Evolutionary conservation across 2,329 filamentous ascomycete species (phyloP).

Genomic region (Elsinoe fawcettii): DNA sequence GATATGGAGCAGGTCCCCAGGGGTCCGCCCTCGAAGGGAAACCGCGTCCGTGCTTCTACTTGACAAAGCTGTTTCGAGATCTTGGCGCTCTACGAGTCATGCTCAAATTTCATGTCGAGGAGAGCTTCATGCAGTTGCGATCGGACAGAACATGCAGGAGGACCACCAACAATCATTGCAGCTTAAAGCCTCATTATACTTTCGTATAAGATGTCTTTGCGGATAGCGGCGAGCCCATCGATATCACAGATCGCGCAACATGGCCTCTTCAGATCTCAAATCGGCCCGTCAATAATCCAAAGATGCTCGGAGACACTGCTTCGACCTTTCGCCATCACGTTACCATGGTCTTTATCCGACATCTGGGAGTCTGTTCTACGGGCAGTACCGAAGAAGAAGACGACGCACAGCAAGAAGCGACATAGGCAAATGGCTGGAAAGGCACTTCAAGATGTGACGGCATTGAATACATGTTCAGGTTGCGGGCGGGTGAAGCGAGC

Average conservation of each 20-base stretch:
- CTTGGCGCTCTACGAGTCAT: slow-evolving; percentile 12
- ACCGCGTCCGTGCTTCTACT: not conserved
- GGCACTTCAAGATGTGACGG: slow-evolving; percentile 81
- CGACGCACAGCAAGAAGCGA: slow-evolving; percentile 90
- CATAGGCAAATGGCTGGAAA: slow-evolving; percentile 94
- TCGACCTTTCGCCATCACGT: slow-evolving; percentile 53
- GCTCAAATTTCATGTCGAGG: slow-evolving; percentile 5
- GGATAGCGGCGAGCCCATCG: not conserved
- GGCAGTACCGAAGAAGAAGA: slow-evolving; percentile 98
- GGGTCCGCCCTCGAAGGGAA: not conserved
- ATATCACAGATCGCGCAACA: not conserved
- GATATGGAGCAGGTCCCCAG: slow-evolving; percentile 9
- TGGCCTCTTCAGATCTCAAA: slow-evolving; percentile 6
- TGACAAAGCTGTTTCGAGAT: slow-evolving; percentile 6
- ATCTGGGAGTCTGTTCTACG: slow-evolving; percentile 90
- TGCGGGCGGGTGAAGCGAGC: slow-evolving; percentile 84
- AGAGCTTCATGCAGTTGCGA: not conserved
- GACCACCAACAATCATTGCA: too few relatives aligned
- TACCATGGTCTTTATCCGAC: slow-evolving; percentile 65
- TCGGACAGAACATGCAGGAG: too few relatives aligned
- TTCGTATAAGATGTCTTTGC: not conserved
- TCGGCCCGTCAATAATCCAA: slow-evolving; percentile 9
- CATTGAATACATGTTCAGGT: slow-evolving; percentile 78
- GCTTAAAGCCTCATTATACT: not conserved
- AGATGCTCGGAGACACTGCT: slow-evolving; percentile 37